A percentile compares a stretch with the other conserved stretches of the same genome.
Evolutionary conservation across 1,284 basidiomycete species (phyloP).

Genomic region (Cryptococcus sp.): DNA sequence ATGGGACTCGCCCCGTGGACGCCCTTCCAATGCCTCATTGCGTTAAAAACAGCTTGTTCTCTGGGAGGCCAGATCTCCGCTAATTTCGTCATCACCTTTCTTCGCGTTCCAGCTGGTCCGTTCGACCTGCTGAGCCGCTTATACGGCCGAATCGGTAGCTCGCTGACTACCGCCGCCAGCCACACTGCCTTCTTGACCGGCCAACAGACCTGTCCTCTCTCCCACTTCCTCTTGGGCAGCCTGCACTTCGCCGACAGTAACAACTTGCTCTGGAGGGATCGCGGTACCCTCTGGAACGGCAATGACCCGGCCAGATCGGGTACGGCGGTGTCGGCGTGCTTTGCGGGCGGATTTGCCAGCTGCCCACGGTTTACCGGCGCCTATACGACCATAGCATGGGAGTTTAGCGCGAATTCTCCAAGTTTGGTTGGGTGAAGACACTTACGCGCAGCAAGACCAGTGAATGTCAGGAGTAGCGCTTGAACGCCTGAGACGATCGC

Average conservation of each 20-base stretch:
- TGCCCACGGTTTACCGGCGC: slow-evolving; percentile 51
- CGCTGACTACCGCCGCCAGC: slow-evolving; percentile 25
- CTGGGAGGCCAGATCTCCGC: too few relatives aligned
- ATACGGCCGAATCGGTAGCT: slow-evolving; percentile 28
- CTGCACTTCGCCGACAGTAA: slow-evolving; percentile 47
- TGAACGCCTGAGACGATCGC: slow-evolving; percentile 42
- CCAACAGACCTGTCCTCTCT: slow-evolving; percentile 43
- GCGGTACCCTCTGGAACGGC: slow-evolving; percentile 44
- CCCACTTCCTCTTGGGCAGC: slow-evolving; percentile 29
- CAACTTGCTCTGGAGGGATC: slow-evolving; percentile 42
- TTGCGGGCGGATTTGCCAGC: slow-evolving; percentile 48
- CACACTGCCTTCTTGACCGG: slow-evolving; percentile 21
- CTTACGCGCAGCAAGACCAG: slow-evolving; percentile 50
- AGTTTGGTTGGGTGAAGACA: background rate
- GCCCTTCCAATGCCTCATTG: too few relatives aligned
- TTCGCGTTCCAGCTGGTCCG: too few relatives aligned
- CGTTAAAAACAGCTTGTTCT: too few relatives aligned
- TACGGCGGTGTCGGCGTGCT: slow-evolving; percentile 47
- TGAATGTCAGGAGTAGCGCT: slow-evolving; percentile 47
- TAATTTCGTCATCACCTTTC: too few relatives aligned
- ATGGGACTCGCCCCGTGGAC: too few relatives aligned
- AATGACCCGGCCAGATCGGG: slow-evolving; percentile 48
- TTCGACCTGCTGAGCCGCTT: background rate
- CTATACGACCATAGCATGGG: slow-evolving; percentile 6
- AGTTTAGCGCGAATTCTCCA: too few relatives aligned